Evolutionary conservation across 768 basidiomycete species (phyloP).

Genomic region (Imleria badia): DNA sequence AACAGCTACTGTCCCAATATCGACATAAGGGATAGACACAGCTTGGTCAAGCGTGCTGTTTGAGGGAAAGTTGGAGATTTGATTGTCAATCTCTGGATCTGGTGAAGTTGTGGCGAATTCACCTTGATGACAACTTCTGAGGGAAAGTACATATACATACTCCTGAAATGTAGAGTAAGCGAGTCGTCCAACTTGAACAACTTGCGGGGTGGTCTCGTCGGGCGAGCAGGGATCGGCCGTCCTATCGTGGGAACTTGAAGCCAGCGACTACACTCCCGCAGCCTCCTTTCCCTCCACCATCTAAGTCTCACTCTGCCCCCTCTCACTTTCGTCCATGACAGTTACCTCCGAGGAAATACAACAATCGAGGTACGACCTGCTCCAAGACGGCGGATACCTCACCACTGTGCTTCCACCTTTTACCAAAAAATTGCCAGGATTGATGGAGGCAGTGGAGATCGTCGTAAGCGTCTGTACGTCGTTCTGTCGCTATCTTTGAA

Average conservation of each 20-base stretch:
- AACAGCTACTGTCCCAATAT: constrained; percentile 29
- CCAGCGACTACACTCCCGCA: no score
- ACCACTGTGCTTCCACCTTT: not conserved
- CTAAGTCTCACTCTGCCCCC: not conserved
- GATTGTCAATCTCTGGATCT: no score
- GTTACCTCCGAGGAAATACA: constrained; percentile 31
- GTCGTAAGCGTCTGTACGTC: not conserved
- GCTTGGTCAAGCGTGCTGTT: constrained; percentile 36
- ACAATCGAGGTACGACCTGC: constrained; percentile 25
- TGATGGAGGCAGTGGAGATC: constrained; percentile 1
- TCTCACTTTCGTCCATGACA: constrained; percentile 21
- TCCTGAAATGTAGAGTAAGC: constrained; percentile 19
- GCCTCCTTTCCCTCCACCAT: not conserved
- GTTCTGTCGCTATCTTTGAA: not conserved
- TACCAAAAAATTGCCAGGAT: not conserved
- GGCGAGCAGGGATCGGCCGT: no score
- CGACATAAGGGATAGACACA: constrained; percentile 35
- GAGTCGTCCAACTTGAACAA: no score
- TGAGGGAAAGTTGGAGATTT: constrained; percentile 31
- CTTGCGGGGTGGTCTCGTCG: no score
- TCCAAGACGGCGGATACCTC: constrained; percentile 27
- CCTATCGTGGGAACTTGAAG: no score
- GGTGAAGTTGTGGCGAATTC: no score
- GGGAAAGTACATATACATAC: constrained; percentile 17
- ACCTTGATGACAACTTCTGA: constrained; percentile 17